These are phyloP conservation scores for Omphalotus guepiniiformis DNA, from an alignment of 768 basidiomycete species.

Conservation along the genomic window DNA sequence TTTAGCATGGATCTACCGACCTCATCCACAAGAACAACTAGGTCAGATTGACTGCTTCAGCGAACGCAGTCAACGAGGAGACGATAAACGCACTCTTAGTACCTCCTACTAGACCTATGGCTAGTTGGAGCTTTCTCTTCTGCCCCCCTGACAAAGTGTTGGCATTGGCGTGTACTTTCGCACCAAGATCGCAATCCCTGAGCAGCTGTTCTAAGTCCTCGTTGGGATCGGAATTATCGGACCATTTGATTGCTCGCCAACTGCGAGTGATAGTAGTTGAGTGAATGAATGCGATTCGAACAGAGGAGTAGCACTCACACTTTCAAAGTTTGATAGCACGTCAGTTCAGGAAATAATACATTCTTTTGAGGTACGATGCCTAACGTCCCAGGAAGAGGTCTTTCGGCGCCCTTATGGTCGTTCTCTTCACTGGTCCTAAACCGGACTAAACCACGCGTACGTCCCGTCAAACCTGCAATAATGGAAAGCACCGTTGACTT, in stretches of 20 bases:
- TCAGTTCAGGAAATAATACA: conserved; percentile 72
- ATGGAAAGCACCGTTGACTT: conserved; percentile 73
- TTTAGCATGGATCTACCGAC: conserved; percentile 9
- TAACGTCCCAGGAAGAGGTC: conserved; percentile 58
- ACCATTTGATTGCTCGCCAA: conserved; percentile 71
- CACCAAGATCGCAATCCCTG: conserved; percentile 67
- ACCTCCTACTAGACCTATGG: conserved; percentile 73
- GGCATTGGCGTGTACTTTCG: conserved; percentile 64
- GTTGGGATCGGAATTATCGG: conserved; percentile 35
- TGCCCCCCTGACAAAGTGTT: conserved; percentile 72
- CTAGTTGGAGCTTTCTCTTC: conserved; percentile 80
- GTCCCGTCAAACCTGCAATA: conserved; percentile 57
- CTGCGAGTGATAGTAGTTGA: no score
- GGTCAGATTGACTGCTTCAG: neutral
- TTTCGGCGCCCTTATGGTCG: conserved; percentile 42
- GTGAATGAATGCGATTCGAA: no score
- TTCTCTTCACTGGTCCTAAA: conserved; percentile 23
- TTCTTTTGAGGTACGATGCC: conserved; percentile 85
- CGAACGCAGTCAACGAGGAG: neutral
- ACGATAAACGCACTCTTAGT: conserved; percentile 50
- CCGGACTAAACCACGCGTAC: conserved; percentile 52
- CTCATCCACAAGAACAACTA: conserved; percentile 59
- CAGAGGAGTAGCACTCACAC: conserved; percentile 35
- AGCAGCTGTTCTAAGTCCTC: conserved; percentile 65
- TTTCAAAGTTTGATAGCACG: conserved; percentile 66